Percentiles rank a stretch among this genome's conserved stretches.
phyloP scores from a whole-genome alignment of 495 filamentous ascomycete genomes.

The Neurospora sublineolata region DNA sequence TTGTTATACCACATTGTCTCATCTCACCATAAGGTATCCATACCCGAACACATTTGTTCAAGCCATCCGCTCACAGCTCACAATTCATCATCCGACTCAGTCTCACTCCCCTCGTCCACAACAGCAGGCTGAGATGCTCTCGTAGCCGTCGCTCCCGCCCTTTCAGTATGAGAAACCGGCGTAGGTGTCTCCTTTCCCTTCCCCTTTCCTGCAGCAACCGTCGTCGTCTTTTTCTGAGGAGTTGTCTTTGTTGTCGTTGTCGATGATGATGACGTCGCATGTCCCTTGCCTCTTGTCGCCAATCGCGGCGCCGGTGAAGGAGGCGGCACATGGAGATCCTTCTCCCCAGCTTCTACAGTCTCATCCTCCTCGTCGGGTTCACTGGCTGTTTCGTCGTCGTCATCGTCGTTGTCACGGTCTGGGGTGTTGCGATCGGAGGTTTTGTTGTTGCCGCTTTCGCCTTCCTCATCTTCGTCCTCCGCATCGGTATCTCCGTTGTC shows the following conservation, averaged over 20 bases:
- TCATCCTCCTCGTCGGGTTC: conserved; percentile 33
- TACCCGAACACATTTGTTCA: too few relatives aligned
- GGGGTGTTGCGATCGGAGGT: conserved; percentile 17
- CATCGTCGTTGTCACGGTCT: conserved; percentile 29
- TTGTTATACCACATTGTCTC: not conserved
- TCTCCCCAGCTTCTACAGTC: not conserved
- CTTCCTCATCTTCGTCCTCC: conserved; percentile 15
- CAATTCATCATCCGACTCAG: conserved; percentile 33
- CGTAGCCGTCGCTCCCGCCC: conserved; percentile 13
- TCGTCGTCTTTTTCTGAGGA: not conserved
- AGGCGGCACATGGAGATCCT: conserved; percentile 7
- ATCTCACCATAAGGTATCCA: too few relatives aligned
- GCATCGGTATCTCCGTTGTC: not conserved
- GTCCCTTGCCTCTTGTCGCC: conserved; percentile 7
- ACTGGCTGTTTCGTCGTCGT: conserved; percentile 29
- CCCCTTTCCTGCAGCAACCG: not conserved
- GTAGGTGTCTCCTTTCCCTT: conserved; percentile 7
- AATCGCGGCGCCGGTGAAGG: conserved; percentile 6
- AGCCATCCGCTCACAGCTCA: conserved; percentile 7
- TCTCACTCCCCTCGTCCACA: conserved; percentile 26
- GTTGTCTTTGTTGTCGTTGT: not conserved
- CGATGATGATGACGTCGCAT: not conserved
- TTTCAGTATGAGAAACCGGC: not conserved
- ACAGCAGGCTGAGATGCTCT: conserved; percentile 9
- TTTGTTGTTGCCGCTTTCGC: conserved; percentile 3